Conservation (phyloP, 2,329 filamentous ascomycete genomes). For the Hypoxylon sp. region DNA sequence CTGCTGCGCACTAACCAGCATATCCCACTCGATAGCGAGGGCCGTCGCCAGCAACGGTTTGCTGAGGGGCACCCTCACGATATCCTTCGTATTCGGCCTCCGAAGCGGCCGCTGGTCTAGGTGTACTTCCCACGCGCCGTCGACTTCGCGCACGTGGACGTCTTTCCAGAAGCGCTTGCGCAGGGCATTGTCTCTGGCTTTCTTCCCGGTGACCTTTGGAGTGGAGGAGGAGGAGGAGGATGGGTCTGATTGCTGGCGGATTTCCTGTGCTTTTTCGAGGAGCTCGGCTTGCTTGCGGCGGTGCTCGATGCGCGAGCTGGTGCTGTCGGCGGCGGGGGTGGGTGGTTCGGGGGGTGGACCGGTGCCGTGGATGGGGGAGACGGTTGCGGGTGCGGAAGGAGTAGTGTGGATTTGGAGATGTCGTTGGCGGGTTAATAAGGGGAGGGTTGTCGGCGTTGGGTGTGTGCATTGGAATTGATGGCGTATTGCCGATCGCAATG, state of each 20-base stretch:
- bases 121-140: slow-evolving; percentile 74
- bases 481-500: slow-evolving; percentile 57
- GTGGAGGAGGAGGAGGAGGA: slow-evolving; percentile 44
- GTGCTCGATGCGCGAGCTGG: slow-evolving; percentile 62
- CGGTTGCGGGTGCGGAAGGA: slow-evolving; percentile 60
- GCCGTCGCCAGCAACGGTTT: slow-evolving; percentile 88
- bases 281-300: slow-evolving; percentile 69
- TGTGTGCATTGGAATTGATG: slow-evolving; percentile 45
- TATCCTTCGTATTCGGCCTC: slow-evolving; percentile 78
- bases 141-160: slow-evolving; percentile 77
- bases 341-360: slow-evolving; percentile 73
- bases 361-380: slow-evolving; percentile 68
- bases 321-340: slow-evolving; percentile 58
- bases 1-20: slow-evolving; percentile 84
- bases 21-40: slow-evolving; percentile 94
- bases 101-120: slow-evolving; percentile 86
- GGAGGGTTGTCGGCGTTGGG: slow-evolving; percentile 42
- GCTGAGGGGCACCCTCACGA: slow-evolving; percentile 78
- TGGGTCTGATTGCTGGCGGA: slow-evolving; percentile 56
- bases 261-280: slow-evolving; percentile 66
- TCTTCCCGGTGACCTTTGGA: slow-evolving; percentile 30
- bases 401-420: slow-evolving; percentile 53
- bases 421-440: slow-evolving; percentile 47
- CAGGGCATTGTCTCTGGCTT: slow-evolving; percentile 50
- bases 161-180: slow-evolving; percentile 91